These are phyloP conservation scores for Chrysoporthe austroafricana DNA, from an alignment of 2,329 filamentous ascomycete species.

Conservation along the genomic window DNA sequence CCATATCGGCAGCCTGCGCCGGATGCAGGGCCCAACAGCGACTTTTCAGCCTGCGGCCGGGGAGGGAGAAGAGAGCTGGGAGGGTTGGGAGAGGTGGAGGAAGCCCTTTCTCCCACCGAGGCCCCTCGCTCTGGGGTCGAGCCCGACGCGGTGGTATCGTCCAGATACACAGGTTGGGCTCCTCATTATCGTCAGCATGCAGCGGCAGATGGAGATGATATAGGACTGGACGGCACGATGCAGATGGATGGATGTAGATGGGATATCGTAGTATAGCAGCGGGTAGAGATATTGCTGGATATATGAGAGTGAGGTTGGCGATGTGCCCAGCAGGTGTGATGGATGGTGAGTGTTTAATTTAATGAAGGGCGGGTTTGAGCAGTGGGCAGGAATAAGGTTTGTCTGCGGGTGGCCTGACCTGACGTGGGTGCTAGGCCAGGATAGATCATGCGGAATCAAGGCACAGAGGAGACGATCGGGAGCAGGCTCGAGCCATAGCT, in stretches of 20 bases:
- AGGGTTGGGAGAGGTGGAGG: neutral
- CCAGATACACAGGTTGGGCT: neutral
- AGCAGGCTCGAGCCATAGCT: neutral
- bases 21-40: neutral
- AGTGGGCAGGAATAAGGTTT: constrained; percentile 1
- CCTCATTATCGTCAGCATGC: neutral
- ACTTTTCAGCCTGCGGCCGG: neutral
- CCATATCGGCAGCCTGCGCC: neutral
- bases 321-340: neutral
- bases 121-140: neutral
- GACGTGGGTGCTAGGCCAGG: neutral
- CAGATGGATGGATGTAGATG: neutral
- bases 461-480: neutral
- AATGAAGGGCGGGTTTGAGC: neutral
- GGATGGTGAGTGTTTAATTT: constrained; percentile 2
- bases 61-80: neutral
- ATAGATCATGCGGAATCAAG: neutral
- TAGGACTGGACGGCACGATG: neutral
- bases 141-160: neutral
- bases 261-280: neutral
- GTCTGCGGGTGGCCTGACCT: neutral
- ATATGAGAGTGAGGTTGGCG: neutral
- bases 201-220: neutral
- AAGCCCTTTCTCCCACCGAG: neutral
- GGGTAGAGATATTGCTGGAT: neutral